These are phyloP conservation scores for Colletotrichum phormii DNA, from an alignment of 2,329 filamentous ascomycete species.

Conservation along the genomic window DNA sequence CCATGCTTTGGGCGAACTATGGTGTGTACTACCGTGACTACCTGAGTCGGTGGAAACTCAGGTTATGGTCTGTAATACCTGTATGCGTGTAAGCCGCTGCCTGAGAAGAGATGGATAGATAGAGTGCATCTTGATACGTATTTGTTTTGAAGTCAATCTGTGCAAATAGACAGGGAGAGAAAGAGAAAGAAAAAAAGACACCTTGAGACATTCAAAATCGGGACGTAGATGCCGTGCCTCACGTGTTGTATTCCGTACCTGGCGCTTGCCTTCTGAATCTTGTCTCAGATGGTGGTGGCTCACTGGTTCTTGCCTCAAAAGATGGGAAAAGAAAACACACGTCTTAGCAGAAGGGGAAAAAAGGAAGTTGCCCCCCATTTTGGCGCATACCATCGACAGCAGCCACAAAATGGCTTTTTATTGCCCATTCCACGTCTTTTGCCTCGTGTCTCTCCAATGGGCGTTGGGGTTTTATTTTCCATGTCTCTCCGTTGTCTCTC, in stretches of 20 bases:
- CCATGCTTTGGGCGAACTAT: conserved; percentile 29
- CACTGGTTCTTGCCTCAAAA: background rate
- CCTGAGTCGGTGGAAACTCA: background rate
- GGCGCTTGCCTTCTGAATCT: background rate
- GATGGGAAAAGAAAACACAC: background rate
- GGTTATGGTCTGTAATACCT: background rate
- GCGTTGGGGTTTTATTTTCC: background rate
- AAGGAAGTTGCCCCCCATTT: conserved; percentile 11
- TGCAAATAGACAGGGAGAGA: background rate
- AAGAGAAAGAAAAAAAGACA: background rate
- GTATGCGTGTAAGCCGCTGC: background rate
- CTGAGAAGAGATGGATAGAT: background rate
- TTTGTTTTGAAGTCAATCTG: background rate
- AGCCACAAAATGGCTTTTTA: conserved; percentile 1
- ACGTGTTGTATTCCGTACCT: background rate
- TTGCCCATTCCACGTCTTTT: conserved; percentile 4
- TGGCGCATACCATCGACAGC: conserved; percentile 19
- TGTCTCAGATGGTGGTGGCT: background rate
- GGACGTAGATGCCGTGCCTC: background rate
- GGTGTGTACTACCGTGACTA: background rate
- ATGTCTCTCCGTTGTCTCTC: conserved; percentile 18
- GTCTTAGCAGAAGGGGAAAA: background rate
- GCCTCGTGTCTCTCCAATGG: conserved; percentile 17
- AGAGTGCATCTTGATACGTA: background rate
- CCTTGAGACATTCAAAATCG: background rate